Evolutionary conservation across 805 yeast genomes (phyloP), one percentile per base, ranked within the genome.

Genomic region (Saccharomycopsis sp.): DNA sequence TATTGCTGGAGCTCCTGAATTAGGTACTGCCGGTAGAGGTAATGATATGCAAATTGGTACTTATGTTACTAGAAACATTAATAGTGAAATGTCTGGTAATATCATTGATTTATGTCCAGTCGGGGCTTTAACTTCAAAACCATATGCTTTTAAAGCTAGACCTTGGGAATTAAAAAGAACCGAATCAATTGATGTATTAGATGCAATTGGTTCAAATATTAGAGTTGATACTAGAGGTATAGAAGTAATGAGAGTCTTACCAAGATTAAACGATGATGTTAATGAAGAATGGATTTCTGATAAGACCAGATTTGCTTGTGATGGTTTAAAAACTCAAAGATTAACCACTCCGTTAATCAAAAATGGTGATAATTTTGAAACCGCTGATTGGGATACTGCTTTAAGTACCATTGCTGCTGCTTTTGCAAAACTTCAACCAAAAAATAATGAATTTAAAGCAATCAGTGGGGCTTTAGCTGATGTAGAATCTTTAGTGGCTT

Each of bases 101-200:
- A 77, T 84, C 50, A 74, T 85, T 50, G 95, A 84, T 59, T 69
- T 84, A 51, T 84, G 95, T 65, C 95, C 95, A 17, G 95, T 84
- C 48, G 95, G 95, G 53, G 95, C 95, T 1, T 73, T 84, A 53
- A 85, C 95, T 27, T 76, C 85, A 21, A 85, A 85, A 62, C 95
- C 95, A 20, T 84, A 84, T 54, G 87, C 95, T n/a, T 84, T 84
- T 70, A 77, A 75, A 57, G 94, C 94, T 13, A 74, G 95, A 58
- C 94, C 95, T 23, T 84, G 95, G 95, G 95, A 84, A 63, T 72
- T 85, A 58, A 84, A 83, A 66, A 76, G 83, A 67, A 83, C 94
- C 36, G 95, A 84, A 61, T 70, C 89, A 39, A 72, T 84, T 52
- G 95, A 84, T 59, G 92, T 84, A 12, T 61, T 76, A 64, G 95